Evolutionary conservation across 2,329 filamentous ascomycete species (phyloP).

Genomic region (Pezicula neosporulosa): DNA sequence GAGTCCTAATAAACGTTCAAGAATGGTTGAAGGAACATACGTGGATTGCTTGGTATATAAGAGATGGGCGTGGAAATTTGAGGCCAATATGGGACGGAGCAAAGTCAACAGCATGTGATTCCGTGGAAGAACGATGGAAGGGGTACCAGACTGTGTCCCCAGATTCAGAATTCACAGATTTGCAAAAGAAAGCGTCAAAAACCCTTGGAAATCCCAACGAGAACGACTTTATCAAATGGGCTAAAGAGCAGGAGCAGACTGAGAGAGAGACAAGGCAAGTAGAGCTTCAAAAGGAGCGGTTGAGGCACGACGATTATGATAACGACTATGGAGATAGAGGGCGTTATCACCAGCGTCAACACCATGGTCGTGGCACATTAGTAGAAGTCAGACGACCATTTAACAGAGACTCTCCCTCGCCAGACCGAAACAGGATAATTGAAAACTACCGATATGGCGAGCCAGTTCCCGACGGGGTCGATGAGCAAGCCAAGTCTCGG

Average conservation of each 20-base stretch:
- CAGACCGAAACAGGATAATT: background rate
- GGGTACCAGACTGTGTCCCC: background rate
- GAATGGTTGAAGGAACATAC: slow-evolving; percentile 32
- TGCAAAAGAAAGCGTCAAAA: background rate
- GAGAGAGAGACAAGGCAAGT: background rate
- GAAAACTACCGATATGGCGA: background rate
- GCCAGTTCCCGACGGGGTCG: background rate
- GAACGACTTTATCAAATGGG: background rate
- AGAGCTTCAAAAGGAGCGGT: background rate
- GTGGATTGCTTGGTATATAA: slow-evolving; percentile 33
- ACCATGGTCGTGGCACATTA: background rate
- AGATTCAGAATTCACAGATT: background rate
- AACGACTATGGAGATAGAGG: slow-evolving; percentile 3
- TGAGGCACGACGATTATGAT: background rate
- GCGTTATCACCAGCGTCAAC: slow-evolving; percentile 3
- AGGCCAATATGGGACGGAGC: slow-evolving; percentile 25
- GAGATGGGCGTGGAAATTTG: slow-evolving; percentile 28
- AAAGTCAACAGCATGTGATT: background rate
- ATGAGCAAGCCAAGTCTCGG: background rate
- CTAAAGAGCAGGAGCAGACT: slow-evolving; percentile 1
- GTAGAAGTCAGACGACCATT: background rate
- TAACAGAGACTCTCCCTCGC: background rate
- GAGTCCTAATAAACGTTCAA: slow-evolving; percentile 17
- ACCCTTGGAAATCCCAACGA: background rate
- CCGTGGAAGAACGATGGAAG: background rate